A percentile compares a stretch with the other conserved stretches of the same genome.
Conservation (phyloP, 192 early-diverging fungal species). For the Linnemannia elongata region DNA sequence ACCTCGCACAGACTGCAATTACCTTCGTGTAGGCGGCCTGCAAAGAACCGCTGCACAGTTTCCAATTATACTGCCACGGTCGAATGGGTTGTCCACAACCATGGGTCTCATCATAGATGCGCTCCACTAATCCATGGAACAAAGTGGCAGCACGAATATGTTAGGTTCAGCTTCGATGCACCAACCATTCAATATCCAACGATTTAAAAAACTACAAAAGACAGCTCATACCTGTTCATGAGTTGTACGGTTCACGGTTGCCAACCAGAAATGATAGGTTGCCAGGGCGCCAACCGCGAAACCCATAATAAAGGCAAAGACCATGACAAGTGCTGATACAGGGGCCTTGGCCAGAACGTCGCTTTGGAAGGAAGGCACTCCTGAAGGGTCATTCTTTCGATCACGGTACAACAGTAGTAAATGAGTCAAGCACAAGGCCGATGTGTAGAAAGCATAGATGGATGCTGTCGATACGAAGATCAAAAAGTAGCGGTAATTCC, state of each 20-base stretch:
- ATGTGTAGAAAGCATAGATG: constrained; percentile 72
- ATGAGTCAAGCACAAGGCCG: constrained; percentile 70
- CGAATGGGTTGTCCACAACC: constrained; percentile 62
- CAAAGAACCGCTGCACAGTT: constrained; percentile 73
- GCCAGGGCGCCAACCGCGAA: constrained; percentile 82
- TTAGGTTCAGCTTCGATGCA: neutral
- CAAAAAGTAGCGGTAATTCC: constrained; percentile 89
- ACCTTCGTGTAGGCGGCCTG: constrained; percentile 66
- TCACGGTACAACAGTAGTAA: constrained; percentile 60
- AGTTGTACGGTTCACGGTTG: constrained; percentile 84
- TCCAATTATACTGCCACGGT: constrained; percentile 57
- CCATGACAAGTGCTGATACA: constrained; percentile 73
- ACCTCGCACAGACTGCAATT: neutral
- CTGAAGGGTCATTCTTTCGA: neutral
- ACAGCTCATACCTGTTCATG: constrained; percentile 79
- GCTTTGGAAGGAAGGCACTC: constrained; percentile 11
- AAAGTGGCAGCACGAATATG: neutral
- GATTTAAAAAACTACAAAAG: neutral
- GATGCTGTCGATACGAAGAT: constrained; percentile 76
- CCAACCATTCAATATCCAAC: neutral
- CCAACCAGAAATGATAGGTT: constrained; percentile 81
- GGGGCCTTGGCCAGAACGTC: constrained; percentile 44
- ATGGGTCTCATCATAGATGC: constrained; percentile 48
- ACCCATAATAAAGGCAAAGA: constrained; percentile 69
- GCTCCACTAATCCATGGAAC: constrained; percentile 42